Conservation (phyloP, 2,329 filamentous ascomycete genomes). For the Neurospora crassa region DNA sequence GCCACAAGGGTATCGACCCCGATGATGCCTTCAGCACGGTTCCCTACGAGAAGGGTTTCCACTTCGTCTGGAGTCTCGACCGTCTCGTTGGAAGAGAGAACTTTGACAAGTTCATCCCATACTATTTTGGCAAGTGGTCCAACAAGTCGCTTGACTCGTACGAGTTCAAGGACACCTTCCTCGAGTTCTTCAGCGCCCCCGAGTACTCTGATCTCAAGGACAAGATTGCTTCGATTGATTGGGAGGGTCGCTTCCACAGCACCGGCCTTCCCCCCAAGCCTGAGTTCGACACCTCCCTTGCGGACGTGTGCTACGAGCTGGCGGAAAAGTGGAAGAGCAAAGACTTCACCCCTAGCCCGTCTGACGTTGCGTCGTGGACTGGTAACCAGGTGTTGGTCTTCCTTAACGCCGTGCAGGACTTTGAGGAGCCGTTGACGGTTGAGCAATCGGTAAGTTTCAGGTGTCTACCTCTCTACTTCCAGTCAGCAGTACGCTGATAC, state of each 20-base stretch:
- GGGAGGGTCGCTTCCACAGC: slow-evolving; percentile 83
- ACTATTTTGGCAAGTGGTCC: slow-evolving; percentile 83
- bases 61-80: slow-evolving; percentile 86
- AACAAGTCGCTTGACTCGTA: slow-evolving; percentile 85
- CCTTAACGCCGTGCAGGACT: slow-evolving; percentile 67
- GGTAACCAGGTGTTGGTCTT: slow-evolving; percentile 91
- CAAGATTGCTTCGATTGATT: slow-evolving; percentile 68
- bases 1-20: slow-evolving; percentile 83
- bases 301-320: slow-evolving; percentile 74
- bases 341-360: slow-evolving; percentile 52
- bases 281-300: slow-evolving; percentile 78
- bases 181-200: slow-evolving; percentile 67
- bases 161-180: slow-evolving; percentile 82
- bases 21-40: slow-evolving; percentile 91
- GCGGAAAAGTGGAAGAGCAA: slow-evolving; percentile 69
- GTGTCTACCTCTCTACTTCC: background rate
- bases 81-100: slow-evolving; percentile 73
- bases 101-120: slow-evolving; percentile 91
- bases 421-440: slow-evolving; percentile 51
- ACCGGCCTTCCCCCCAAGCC: slow-evolving; percentile 87
- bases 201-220: slow-evolving; percentile 54
- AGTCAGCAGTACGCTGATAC: slow-evolving; percentile 4
- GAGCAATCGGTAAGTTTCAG: slow-evolving; percentile 43
- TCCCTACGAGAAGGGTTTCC: slow-evolving; percentile 95
- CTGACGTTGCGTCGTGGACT: slow-evolving; percentile 65